Percentiles rank a stretch among this genome's conserved stretches.
These are phyloP conservation scores for Mrakia gelida DNA, from an alignment of 768 basidiomycete species.

Conservation along the genomic window DNA sequence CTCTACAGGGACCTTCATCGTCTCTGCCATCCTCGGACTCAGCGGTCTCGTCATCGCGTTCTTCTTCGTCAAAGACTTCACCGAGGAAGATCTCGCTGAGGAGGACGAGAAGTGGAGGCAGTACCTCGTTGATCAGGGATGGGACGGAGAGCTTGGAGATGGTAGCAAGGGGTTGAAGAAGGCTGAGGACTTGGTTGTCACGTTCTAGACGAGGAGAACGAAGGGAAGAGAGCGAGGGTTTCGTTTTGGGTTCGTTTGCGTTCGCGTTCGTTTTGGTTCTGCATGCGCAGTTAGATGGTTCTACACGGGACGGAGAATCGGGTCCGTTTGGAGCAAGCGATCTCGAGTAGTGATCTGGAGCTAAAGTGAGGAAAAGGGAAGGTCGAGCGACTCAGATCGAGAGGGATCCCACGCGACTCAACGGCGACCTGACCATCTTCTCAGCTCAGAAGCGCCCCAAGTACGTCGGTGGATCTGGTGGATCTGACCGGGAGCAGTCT, in stretches of 20 bases:
- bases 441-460: too few relatives aligned
- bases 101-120: slow-evolving; percentile 42
- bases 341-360: too few relatives aligned
- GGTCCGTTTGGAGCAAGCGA: too few relatives aligned
- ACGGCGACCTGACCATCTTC: too few relatives aligned
- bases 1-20: slow-evolving; percentile 58
- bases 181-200: slow-evolving; percentile 4
- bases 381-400: too few relatives aligned
- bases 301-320: not conserved
- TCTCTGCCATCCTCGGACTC: slow-evolving; percentile 64
- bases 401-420: too few relatives aligned
- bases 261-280: not conserved
- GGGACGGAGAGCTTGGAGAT: slow-evolving; percentile 62
- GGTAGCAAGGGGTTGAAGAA: slow-evolving; percentile 42
- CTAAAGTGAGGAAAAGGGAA: too few relatives aligned
- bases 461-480: too few relatives aligned
- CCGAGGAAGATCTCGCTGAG: slow-evolving; percentile 53
- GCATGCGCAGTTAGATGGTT: not conserved
- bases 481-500: too few relatives aligned
- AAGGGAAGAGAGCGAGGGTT: not conserved
- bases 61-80: slow-evolving; percentile 56
- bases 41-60: slow-evolving; percentile 62
- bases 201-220: not conserved
- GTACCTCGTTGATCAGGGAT: slow-evolving; percentile 61
- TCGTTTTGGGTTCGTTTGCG: not conserved